Evolutionary conservation across 768 basidiomycete genomes (phyloP).

Genomic region (Lanmaoa pseudosensibilis): DNA sequence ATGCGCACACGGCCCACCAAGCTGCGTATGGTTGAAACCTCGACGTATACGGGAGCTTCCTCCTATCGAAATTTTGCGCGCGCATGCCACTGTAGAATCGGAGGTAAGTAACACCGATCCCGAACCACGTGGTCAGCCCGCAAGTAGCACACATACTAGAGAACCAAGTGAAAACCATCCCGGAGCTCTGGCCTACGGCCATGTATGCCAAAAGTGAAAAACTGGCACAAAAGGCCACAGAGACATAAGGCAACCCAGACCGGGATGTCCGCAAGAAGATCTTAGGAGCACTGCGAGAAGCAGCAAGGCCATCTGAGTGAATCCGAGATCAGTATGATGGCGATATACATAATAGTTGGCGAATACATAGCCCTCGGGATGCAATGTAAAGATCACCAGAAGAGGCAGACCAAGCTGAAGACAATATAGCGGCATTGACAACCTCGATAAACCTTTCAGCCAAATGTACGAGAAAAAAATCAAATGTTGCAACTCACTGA

Average conservation of each 20-base stretch:
- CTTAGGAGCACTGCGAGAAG: constrained; percentile 49
- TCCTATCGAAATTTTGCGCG: constrained; percentile 48
- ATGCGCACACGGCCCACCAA: constrained; percentile 35
- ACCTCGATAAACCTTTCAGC: constrained; percentile 9
- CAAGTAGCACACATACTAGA: constrained; percentile 34
- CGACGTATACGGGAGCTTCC: constrained; percentile 44
- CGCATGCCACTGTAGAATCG: constrained; percentile 46
- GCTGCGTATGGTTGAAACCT: constrained; percentile 41
- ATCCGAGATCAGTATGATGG: constrained; percentile 18
- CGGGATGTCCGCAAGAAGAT: constrained; percentile 43
- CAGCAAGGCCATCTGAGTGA: constrained; percentile 48
- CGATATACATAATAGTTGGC: not conserved
- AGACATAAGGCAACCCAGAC: constrained; percentile 45
- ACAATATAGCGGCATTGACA: constrained; percentile 39
- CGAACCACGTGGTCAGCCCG: constrained; percentile 43
- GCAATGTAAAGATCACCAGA: constrained; percentile 37
- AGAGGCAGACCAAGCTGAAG: constrained; percentile 42
- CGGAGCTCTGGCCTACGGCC: constrained; percentile 35
- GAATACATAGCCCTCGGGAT: constrained; percentile 35
- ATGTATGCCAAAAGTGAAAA: constrained; percentile 41
- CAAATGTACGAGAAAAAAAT: not conserved
- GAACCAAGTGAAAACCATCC: constrained; percentile 43
- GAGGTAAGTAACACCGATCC: constrained; percentile 43
- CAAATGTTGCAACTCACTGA: constrained; percentile 28
- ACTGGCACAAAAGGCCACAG: constrained; percentile 28